phyloP scores from a whole-genome alignment of 331 rosid genomes.

The Spiraea crenata region DNA sequence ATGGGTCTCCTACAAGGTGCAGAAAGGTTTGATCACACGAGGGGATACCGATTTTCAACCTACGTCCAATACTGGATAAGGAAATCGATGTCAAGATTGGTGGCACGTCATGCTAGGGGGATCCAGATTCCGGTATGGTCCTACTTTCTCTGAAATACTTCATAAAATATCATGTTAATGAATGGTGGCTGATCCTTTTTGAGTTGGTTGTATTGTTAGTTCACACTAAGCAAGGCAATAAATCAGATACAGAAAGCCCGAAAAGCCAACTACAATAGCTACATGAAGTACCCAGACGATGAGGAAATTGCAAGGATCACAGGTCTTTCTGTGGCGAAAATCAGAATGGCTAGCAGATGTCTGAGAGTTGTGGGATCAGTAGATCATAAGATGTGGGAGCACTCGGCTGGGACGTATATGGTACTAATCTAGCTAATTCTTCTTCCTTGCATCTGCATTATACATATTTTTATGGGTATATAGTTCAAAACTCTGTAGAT shows the following conservation, averaged over 20 bases:
- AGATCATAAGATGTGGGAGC: constrained; percentile 64
- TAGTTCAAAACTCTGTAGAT: neutral
- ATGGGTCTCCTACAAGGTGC: constrained; percentile 88
- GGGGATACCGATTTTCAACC: constrained; percentile 86
- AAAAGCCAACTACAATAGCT: constrained; percentile 42
- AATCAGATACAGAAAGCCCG: constrained; percentile 73
- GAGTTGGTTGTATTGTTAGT: constrained; percentile 46
- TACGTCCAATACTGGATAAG: constrained; percentile 92
- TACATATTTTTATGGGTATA: neutral
- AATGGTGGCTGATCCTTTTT: constrained; percentile 33
- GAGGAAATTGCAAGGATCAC: constrained; percentile 69
- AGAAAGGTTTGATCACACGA: constrained; percentile 73
- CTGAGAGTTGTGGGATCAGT: constrained; percentile 72
- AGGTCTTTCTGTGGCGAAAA: constrained; percentile 77
- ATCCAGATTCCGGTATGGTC: constrained; percentile 71
- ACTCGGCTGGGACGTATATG: constrained; percentile 44
- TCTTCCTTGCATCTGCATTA: constrained; percentile 4
- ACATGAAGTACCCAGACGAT: constrained; percentile 52
- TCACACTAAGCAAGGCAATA: constrained; percentile 62
- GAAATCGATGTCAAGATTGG: constrained; percentile 74
- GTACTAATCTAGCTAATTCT: constrained; percentile 35
- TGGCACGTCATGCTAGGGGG: constrained; percentile 64
- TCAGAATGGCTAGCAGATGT: constrained; percentile 73
- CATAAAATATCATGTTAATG: constrained; percentile 16
- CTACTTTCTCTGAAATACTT: constrained; percentile 25